Base-by-base conservation (phyloP, 257 asterid species). In the Solanum pimpinellifolium region DNA sequence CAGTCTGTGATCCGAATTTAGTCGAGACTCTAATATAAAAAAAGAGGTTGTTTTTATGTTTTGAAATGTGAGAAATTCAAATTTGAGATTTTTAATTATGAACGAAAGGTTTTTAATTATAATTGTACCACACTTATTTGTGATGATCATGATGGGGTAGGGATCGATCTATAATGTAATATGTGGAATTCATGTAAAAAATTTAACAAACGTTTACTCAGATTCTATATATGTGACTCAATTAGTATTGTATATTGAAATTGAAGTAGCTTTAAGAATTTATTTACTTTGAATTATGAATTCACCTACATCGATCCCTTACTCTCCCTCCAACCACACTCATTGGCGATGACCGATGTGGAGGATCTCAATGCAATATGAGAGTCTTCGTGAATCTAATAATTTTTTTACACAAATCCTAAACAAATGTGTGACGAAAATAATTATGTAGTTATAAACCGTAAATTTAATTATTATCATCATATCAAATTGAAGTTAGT, bases 1-100 rank as follows among this genome's bases (percentile, higher is more conserved):
- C 0, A 5, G 21, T 49, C 0, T 3, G 21, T 8, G 3, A 49
- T 49, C 1, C 9, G 2, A 0, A 49, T 49, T 49, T 49, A 5
- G 0, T 49, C 21, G 9, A 49, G 60, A 21, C 21, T 49, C 7
- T 1, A 47, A 13, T 4, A 7, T 47, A 49, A 49, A 49, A 49
- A 44, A 37, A 8, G 3, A 10, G 23, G 4, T 5, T 35, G 9
- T 35, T 20, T 37, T 73, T 15, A 2, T 49, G 14, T 37, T 73
- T 37, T 10, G 9, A 37, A 10, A 1, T 52, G 60, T 52, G 62
- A 52, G 62, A 2, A 23, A 73, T 73, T 73, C 29, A 73, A 21
- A 20, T 20, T 73, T 7, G 11, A 73, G 5, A 20, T 4, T 35
- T 15, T 18, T 27, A 0, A 4, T 66, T 72, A 4, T 33, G 25